Percentiles rank a stretch among this genome's conserved stretches.
These are phyloP conservation scores for Trichosporon faecale DNA, from an alignment of 1,284 basidiomycete species.

Conservation along the genomic window DNA sequence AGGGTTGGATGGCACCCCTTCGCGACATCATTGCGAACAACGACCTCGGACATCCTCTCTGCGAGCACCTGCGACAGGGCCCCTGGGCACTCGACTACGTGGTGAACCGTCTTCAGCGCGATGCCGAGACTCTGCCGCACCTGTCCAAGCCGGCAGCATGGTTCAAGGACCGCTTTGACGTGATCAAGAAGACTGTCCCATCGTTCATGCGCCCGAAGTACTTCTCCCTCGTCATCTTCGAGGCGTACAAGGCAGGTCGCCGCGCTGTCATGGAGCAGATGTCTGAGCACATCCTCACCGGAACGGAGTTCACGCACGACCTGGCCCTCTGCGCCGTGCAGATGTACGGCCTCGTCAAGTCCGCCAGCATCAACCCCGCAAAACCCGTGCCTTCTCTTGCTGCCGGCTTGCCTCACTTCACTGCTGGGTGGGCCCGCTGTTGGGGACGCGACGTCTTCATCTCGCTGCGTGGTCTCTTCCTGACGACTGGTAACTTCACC, in stretches of 20 bases:
- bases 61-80: slow-evolving; percentile 77
- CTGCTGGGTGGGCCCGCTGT: slow-evolving; percentile 83
- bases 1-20: slow-evolving; percentile 91
- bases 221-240: slow-evolving; percentile 82
- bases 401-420: slow-evolving; percentile 91
- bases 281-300: slow-evolving; percentile 76
- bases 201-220: slow-evolving; percentile 88
- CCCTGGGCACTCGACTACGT: slow-evolving; percentile 88
- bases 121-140: slow-evolving; percentile 57
- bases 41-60: slow-evolving; percentile 86
- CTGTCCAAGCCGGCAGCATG: slow-evolving; percentile 70
- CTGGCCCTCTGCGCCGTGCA: slow-evolving; percentile 82
- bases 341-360: slow-evolving; percentile 84
- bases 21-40: slow-evolving; percentile 77
- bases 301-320: slow-evolving; percentile 83
- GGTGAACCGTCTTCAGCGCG: slow-evolving; percentile 61
- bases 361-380: slow-evolving; percentile 70
- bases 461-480: slow-evolving; percentile 82
- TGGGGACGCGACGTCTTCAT: slow-evolving; percentile 99
- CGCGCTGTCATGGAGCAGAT: slow-evolving; percentile 75
- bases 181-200: slow-evolving; percentile 68
- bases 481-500: slow-evolving; percentile 84
- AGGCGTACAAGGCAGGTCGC: slow-evolving; percentile 84
- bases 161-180: slow-evolving; percentile 78
- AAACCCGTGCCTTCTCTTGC: slow-evolving; percentile 74